Evolutionary conservation across 495 filamentous ascomycete species (phyloP).

Genomic region (Talaromyces stipitatus): DNA sequence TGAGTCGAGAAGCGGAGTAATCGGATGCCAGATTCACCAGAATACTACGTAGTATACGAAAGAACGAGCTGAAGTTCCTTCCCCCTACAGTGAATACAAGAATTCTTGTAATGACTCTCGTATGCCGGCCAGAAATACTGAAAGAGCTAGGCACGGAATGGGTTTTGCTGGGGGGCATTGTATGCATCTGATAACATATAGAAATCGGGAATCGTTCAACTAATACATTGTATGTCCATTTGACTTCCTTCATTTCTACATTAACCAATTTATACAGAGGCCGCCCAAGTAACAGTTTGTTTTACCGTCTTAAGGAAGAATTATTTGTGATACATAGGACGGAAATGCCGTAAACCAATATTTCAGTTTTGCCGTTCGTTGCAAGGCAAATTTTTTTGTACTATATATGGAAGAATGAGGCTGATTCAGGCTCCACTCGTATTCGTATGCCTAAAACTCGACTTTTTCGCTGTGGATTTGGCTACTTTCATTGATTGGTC

Average conservation of each 20-base stretch:
- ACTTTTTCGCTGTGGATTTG: too few relatives aligned
- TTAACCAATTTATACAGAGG: not conserved
- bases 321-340: too few relatives aligned
- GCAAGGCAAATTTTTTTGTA: too few relatives aligned
- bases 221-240: not conserved
- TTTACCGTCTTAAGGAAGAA: too few relatives aligned
- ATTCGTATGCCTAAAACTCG: too few relatives aligned
- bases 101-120: not conserved
- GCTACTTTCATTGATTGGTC: too few relatives aligned
- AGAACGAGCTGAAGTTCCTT: not conserved
- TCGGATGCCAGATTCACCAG: not conserved
- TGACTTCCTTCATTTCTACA: not conserved
- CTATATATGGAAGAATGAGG: too few relatives aligned
- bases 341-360: too few relatives aligned
- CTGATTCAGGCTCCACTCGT: too few relatives aligned
- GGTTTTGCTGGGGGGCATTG: not conserved
- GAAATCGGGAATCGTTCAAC: not conserved
- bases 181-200: not conserved
- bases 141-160: not conserved
- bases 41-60: not conserved
- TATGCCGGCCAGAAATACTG: not conserved
- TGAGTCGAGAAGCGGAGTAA: not conserved
- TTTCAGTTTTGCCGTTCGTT: too few relatives aligned
- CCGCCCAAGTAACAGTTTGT: too few relatives aligned
- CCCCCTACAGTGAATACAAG: not conserved